Evolutionary conservation across 1,284 basidiomycete genomes (phyloP).

Genomic region (Polyporus tsugae): DNA sequence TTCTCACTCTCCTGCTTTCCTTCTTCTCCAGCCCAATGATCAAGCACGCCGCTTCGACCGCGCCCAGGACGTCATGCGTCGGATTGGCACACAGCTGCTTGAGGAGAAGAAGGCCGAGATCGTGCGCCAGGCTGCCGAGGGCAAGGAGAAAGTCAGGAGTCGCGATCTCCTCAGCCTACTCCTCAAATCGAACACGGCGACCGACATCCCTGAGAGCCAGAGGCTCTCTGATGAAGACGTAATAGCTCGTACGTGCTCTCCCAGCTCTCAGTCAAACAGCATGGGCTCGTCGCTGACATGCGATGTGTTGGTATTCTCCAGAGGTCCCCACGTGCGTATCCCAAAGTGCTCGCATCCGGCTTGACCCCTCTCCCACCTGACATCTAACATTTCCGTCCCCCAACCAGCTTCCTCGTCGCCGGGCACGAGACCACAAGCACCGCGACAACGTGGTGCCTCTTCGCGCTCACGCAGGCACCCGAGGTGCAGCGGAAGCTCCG

Average conservation of each 20-base stretch:
- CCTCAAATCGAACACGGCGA: constrained; percentile 58
- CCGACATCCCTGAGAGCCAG: constrained; percentile 52
- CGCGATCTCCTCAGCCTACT: constrained; percentile 46
- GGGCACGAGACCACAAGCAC: constrained; percentile 77
- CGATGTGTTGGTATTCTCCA: neutral
- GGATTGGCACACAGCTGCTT: constrained; percentile 49
- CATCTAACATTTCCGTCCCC: neutral
- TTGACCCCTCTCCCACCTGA: too few species aligned
- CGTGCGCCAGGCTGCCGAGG: constrained; percentile 48
- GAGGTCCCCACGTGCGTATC: constrained; percentile 27
- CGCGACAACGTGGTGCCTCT: constrained; percentile 67
- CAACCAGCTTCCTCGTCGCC: constrained; percentile 57
- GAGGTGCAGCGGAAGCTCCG: constrained; percentile 73
- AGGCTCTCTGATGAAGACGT: constrained; percentile 63
- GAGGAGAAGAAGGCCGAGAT: constrained; percentile 48
- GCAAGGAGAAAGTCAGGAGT: constrained; percentile 69
- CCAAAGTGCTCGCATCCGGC: too few species aligned
- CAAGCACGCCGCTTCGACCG: constrained; percentile 30
- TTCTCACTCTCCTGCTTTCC: neutral
- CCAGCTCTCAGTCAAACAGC: too few species aligned
- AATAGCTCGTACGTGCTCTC: constrained; percentile 53
- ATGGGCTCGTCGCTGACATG: constrained; percentile 26
- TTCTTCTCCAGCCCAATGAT: constrained; percentile 41
- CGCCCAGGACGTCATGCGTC: constrained; percentile 42
- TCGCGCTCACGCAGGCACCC: constrained; percentile 62